Evolutionary conservation across 805 yeast genomes (phyloP).

Genomic region (Aciculoconidium aculeatum): DNA sequence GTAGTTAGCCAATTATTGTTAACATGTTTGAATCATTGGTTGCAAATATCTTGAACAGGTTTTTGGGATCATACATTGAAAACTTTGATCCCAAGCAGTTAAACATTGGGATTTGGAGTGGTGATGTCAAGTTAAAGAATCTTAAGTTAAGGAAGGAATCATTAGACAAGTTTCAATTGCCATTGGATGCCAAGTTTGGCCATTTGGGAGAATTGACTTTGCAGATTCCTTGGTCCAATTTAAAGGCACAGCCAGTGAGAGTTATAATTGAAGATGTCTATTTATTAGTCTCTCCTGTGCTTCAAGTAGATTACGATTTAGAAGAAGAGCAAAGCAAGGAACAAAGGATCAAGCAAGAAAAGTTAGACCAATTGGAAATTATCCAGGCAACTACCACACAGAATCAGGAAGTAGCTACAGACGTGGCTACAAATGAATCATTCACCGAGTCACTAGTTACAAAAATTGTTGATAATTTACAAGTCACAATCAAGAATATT

Average conservation of each 20-base stretch:
- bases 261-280: constrained; percentile 82
- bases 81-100: constrained; percentile 93
- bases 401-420: constrained; percentile 23
- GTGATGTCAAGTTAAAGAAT: constrained; percentile 83
- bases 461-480: constrained; percentile 88
- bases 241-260: constrained; percentile 89
- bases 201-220: constrained; percentile 82
- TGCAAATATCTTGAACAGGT: constrained; percentile 55
- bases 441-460: constrained; percentile 84
- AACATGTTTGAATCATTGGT: constrained; percentile 62
- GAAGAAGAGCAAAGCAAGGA: constrained; percentile 58
- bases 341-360: constrained; percentile 58
- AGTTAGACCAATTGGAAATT: constrained; percentile 61
- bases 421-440: constrained; percentile 57
- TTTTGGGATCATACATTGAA: constrained; percentile 75
- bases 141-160: constrained; percentile 82
- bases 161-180: constrained; percentile 77
- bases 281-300: constrained; percentile 71
- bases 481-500: constrained; percentile 83
- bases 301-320: constrained; percentile 46
- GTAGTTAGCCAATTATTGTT: constrained; percentile 1
- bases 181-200: constrained; percentile 84
- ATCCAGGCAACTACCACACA: constrained; percentile 43
- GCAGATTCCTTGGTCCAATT: constrained; percentile 95
- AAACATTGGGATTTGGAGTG: constrained; percentile 96